Evolutionary conservation across 2,329 filamentous ascomycete genomes (phyloP).

Genomic region (Aspergillus niger): DNA sequence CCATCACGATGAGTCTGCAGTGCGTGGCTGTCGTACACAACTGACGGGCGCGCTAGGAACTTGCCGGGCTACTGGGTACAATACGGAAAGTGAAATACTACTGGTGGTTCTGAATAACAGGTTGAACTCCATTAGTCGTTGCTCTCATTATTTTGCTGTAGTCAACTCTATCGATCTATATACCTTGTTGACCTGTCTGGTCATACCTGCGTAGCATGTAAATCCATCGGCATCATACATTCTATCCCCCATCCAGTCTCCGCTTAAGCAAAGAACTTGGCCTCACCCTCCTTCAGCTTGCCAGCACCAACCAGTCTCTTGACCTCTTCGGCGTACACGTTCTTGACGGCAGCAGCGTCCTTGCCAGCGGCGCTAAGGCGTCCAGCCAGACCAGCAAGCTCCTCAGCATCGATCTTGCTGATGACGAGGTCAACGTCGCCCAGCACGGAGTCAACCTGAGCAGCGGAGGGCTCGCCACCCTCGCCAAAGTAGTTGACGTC

Average conservation of each 20-base stretch:
- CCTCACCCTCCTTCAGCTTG: constrained; percentile 82
- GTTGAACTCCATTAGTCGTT: constrained; percentile 14
- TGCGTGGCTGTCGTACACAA: too few relatives aligned
- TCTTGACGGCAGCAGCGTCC: constrained; percentile 81
- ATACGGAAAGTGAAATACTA: background rate
- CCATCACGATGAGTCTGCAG: too few relatives aligned
- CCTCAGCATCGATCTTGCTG: constrained; percentile 84
- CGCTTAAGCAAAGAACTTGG: constrained; percentile 57
- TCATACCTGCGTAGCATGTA: constrained; percentile 2
- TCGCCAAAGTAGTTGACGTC: constrained; percentile 93
- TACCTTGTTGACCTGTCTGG: constrained; percentile 1
- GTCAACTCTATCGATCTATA: constrained; percentile 18
- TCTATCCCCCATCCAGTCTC: background rate
- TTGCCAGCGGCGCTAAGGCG: constrained; percentile 78
- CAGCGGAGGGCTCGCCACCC: constrained; percentile 68
- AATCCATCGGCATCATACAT: background rate
- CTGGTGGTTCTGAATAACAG: background rate
- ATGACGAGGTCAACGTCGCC: constrained; percentile 85
- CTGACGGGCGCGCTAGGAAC: background rate
- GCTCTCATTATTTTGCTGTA: constrained; percentile 15
- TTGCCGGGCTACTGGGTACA: background rate
- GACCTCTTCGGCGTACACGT: constrained; percentile 75
- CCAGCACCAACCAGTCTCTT: constrained; percentile 76
- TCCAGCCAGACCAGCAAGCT: constrained; percentile 78
- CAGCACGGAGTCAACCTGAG: constrained; percentile 79